phyloP scores from a whole-genome alignment of 2,329 filamentous ascomycete species.

The Fusarium graminum region DNA sequence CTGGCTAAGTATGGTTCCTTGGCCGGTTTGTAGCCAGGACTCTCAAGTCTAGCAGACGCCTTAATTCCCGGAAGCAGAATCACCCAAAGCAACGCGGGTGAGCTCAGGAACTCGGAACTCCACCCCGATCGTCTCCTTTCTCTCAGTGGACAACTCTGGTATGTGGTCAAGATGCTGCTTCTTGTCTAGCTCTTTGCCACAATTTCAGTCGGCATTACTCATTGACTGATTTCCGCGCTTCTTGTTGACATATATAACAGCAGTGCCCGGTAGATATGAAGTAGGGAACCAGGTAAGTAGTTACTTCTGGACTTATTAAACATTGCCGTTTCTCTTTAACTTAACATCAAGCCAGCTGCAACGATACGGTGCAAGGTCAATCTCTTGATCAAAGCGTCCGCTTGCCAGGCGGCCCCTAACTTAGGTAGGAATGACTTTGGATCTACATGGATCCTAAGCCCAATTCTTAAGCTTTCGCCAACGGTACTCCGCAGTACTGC shows the following conservation, averaged over 20 bases:
- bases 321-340: conserved; percentile 7
- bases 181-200: conserved; percentile 15
- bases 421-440: conserved; percentile 1
- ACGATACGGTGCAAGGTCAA: not conserved
- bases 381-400: conserved; percentile 9
- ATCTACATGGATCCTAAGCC: not conserved
- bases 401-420: conserved; percentile 11
- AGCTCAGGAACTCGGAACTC: conserved; percentile 19
- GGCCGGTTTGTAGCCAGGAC: conserved; percentile 18
- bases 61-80: conserved; percentile 41
- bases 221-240: not conserved
- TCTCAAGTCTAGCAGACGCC: conserved; percentile 19
- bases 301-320: not conserved
- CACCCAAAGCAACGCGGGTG: conserved; percentile 30
- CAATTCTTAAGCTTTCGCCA: not conserved
- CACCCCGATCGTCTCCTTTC: conserved; percentile 4
- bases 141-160: conserved; percentile 28
- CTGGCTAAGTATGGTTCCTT: conserved; percentile 14
- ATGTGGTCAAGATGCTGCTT: conserved; percentile 22
- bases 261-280: not conserved
- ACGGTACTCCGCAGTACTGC: not conserved
- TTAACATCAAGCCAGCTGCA: conserved; percentile 1
- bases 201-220: conserved; percentile 2
- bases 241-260: not conserved
- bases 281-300: not conserved